These are phyloP conservation scores for Paradendryphiella salina DNA, from an alignment of 2,329 filamentous ascomycete genomes.

Conservation along the genomic window DNA sequence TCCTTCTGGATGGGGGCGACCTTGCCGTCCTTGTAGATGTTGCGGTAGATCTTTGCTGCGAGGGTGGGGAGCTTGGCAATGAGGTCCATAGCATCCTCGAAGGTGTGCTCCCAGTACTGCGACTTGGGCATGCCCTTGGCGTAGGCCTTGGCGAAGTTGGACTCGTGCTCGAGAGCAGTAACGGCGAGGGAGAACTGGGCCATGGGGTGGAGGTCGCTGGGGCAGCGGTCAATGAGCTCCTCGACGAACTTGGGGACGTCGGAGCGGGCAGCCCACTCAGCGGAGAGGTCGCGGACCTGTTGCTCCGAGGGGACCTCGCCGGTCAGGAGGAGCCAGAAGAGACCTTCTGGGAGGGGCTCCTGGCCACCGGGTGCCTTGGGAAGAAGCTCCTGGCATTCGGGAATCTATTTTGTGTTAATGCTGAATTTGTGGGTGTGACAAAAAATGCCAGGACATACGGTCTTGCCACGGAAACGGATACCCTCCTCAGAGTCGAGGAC, in stretches of 20 bases:
- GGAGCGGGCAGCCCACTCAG: constrained; percentile 97
- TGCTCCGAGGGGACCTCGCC: constrained; percentile 97
- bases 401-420: constrained; percentile 62
- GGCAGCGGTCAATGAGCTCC: constrained; percentile 99
- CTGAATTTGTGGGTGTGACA: constrained; percentile 9
- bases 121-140: constrained; percentile 99
- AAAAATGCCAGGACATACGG: constrained; percentile 53
- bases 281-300: constrained; percentile 96
- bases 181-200: constrained; percentile 98
- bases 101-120: constrained; percentile 99
- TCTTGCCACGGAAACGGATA: constrained; percentile 99
- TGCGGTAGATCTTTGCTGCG: constrained; percentile 98
- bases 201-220: constrained; percentile 98
- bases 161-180: constrained; percentile 97
- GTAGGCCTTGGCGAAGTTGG: constrained; percentile 96
- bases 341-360: constrained; percentile 97
- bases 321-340: constrained; percentile 99
- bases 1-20: constrained; percentile 94
- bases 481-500: constrained; percentile 98
- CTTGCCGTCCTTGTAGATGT: constrained; percentile 99
- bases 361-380: constrained; percentile 96
- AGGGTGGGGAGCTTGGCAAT: constrained; percentile 99
- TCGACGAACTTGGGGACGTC: constrained; percentile 97
- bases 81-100: constrained; percentile 99
- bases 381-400: constrained; percentile 96